Conservation (phyloP, 2,329 filamentous ascomycete genomes). For the Venturia nashicola region DNA sequence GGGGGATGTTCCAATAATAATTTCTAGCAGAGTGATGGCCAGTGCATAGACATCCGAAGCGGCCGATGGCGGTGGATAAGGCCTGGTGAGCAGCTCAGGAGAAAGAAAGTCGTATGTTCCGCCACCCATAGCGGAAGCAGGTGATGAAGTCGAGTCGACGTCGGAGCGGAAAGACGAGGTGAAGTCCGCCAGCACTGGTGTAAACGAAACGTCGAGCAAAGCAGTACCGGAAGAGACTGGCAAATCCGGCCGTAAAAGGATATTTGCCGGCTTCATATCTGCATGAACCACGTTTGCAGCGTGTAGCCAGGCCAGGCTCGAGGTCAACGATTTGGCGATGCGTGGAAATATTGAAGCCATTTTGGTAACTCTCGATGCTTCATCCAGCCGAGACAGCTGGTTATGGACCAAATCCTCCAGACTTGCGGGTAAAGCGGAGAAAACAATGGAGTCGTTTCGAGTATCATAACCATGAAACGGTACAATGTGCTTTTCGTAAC, state of each 20-base stretch:
- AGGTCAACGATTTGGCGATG: conserved; percentile 27
- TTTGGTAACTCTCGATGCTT: conserved; percentile 19
- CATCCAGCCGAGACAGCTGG: conserved; percentile 18
- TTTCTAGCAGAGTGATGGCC: conserved; percentile 30
- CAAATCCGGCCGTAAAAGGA: conserved; percentile 22
- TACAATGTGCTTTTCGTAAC: neutral
- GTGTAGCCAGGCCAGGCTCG: conserved; percentile 31
- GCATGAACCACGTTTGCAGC: conserved; percentile 27
- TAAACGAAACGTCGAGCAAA: conserved; percentile 9
- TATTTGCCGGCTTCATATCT: conserved; percentile 37
- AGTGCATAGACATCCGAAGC: conserved; percentile 32
- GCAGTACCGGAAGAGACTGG: conserved; percentile 6
- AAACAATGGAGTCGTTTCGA: conserved; percentile 19
- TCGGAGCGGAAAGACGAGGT: conserved; percentile 22
- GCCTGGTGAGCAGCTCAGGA: conserved; percentile 19
- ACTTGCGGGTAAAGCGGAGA: conserved; percentile 21
- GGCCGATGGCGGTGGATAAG: conserved; percentile 19
- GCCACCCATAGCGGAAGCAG: conserved; percentile 22
- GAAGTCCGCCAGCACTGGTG: conserved; percentile 31
- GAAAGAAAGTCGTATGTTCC: conserved; percentile 37
- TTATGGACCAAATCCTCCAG: conserved; percentile 21
- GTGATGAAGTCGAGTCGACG: conserved; percentile 11
- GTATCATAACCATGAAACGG: conserved; percentile 8
- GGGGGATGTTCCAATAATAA: conserved; percentile 30
- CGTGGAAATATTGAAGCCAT: conserved; percentile 26